Evolutionary conservation across 2,329 filamentous ascomycete genomes (phyloP), one percentile per base, ranked within the genome.

Genomic region (Tricladium varicosporioides): DNA sequence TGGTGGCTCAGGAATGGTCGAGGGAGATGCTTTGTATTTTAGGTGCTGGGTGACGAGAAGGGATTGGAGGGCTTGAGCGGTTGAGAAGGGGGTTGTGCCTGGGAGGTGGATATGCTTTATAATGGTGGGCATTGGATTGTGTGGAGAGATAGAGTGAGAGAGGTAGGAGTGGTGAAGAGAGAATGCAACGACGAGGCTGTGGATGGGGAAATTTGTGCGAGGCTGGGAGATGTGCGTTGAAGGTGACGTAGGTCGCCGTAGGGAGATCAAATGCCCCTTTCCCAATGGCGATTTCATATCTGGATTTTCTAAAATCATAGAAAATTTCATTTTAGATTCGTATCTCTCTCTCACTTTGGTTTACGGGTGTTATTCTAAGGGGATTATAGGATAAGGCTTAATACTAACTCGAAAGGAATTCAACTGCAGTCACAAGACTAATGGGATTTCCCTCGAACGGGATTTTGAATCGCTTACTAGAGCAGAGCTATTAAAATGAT

Each of bases 31-130:
- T 61, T 89, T 90, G 71, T 84, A 77, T 27, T 80, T 73, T 48
- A 91, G 82, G 58, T 87, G 79, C 36, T 75, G 75, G 16, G 73
- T 68, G 54, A 84, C 82, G 56, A 87, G 75, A 46, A 71, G 70
- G 62, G 81, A 74, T 75, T 89, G 86, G 54, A 88, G 72, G 22
- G 65, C 63, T 43, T 82, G 75, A 54, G 83, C 83, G 18, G 76
- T 75, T 13, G 71, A 67, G 68, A 88, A 88, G 46, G 79, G 74
- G 10, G 79, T 79, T 53, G 80, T 72, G 59, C 72, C 69, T 3
- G 77, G 79, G 56, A 88, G 73, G 65, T 83, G 82, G 60, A 88
- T 75, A 71, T 88, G 85, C n/a, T 78, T 76, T 65, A 86, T 77
- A 64, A 52, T 48, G n/a, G 48, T 49, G 15, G 58, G 44, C 19